Conservation (phyloP, 257 asterid species). For the Capsicum chinense region DNA sequence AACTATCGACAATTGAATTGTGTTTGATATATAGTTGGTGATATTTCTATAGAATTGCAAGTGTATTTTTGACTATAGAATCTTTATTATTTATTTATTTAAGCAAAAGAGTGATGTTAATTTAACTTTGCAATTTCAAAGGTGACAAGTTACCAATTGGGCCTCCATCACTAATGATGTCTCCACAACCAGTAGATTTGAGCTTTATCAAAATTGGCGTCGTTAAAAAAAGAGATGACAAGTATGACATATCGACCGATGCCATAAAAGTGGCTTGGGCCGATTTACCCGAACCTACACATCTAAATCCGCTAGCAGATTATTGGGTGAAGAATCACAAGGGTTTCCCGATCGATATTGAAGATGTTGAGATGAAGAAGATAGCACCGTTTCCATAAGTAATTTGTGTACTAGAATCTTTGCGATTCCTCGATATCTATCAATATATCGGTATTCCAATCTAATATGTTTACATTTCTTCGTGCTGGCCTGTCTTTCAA, state of each 20-base stretch:
- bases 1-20: no score
- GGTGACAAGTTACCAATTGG: conserved; percentile 82
- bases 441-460: no score
- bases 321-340: conserved; percentile 70
- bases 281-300: conserved; percentile 57
- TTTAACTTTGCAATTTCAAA: not conserved
- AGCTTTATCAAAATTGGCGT: conserved; percentile 51
- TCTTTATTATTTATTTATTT: no score
- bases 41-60: no score
- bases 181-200: conserved; percentile 58
- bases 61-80: no score
- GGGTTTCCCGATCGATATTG: conserved; percentile 52
- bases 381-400: conserved; percentile 49
- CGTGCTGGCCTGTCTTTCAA: no score
- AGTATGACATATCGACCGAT: conserved; percentile 57
- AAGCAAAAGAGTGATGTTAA: not conserved
- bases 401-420: not conserved
- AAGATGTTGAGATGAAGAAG: conserved; percentile 55
- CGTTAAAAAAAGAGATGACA: conserved; percentile 50
- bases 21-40: no score
- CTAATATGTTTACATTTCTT: no score
- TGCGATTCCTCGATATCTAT: no score
- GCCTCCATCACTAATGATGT: conserved; percentile 74
- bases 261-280: conserved; percentile 39
- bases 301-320: conserved; percentile 63